Percentiles rank a stretch among this genome's conserved stretches.
Conservation (phyloP, 306 rosid species). For the Prunus davidiana region DNA sequence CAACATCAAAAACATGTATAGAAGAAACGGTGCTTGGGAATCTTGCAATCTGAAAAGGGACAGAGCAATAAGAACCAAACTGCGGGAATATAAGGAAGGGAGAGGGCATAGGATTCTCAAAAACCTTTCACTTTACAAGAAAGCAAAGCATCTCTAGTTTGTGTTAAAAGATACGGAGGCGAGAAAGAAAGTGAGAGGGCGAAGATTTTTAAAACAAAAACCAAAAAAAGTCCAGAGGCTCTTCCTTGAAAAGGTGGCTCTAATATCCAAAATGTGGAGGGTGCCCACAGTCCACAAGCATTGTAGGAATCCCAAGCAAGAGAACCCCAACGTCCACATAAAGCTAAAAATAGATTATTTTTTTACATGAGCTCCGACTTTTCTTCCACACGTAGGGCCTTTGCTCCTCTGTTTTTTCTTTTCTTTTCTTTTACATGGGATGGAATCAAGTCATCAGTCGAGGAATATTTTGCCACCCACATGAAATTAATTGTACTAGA, state of each 20-base stretch:
- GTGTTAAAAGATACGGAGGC: conserved; percentile 54
- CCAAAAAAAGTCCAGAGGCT: conserved; percentile 16
- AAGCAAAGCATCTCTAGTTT: conserved; percentile 42
- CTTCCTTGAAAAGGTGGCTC: conserved; percentile 66
- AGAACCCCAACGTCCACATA: conserved; percentile 58
- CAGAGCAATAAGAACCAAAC: conserved; percentile 55
- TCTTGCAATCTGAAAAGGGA: conserved; percentile 61
- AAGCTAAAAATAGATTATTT: conserved; percentile 43
- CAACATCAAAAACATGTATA: no score
- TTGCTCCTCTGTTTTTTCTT: conserved; percentile 31
- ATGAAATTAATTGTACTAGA: not conserved
- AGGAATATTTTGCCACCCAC: conserved; percentile 36
- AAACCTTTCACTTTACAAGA: conserved; percentile 44
- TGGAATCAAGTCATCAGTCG: conserved; percentile 51
- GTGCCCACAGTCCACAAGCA: conserved; percentile 55
- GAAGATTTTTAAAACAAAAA: conserved; percentile 15
- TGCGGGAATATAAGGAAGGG: conserved; percentile 56
- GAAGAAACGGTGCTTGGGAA: conserved; percentile 18
- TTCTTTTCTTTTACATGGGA: conserved; percentile 40
- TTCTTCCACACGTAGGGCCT: conserved; percentile 87
- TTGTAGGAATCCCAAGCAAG: conserved; percentile 87
- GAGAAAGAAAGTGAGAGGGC: conserved; percentile 44
- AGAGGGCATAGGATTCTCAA: conserved; percentile 88
- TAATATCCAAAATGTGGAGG: conserved; percentile 44
- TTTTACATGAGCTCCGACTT: conserved; percentile 48